A percentile compares a stretch with the other conserved stretches of the same genome.
Conservation (phyloP, 768 basidiomycete genomes). For the Pleurotus tuoliensis region DNA sequence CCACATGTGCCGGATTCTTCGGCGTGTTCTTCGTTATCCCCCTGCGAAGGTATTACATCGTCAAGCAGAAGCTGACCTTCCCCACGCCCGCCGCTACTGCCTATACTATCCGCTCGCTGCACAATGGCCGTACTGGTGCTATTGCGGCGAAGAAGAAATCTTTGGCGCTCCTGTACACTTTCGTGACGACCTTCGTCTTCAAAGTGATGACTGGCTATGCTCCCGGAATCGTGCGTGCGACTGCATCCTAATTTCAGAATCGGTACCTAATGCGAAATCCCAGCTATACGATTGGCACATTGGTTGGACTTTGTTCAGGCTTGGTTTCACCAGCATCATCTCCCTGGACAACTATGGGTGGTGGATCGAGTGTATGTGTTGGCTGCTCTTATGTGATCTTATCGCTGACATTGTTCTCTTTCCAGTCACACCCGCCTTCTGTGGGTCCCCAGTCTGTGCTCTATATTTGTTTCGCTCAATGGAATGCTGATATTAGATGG, state of each 20-base stretch:
- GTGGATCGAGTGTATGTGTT: constrained; percentile 45
- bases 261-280: not conserved
- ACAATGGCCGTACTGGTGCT: constrained; percentile 47
- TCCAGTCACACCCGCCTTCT: constrained; percentile 51
- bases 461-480: constrained; percentile 47
- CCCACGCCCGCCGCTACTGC: constrained; percentile 63
- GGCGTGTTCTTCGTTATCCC: constrained; percentile 68
- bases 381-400: not conserved
- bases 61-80: constrained; percentile 60
- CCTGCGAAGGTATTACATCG: constrained; percentile 56
- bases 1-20: constrained; percentile 52
- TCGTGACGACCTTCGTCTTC: constrained; percentile 42
- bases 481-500: constrained; percentile 20
- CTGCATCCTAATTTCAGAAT: not conserved
- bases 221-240: constrained; percentile 46
- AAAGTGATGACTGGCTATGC: constrained; percentile 56
- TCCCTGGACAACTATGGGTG: constrained; percentile 57
- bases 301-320: constrained; percentile 54
- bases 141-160: constrained; percentile 53
- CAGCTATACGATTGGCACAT: constrained; percentile 62
- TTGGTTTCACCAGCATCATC: constrained; percentile 61
- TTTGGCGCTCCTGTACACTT: constrained; percentile 42
- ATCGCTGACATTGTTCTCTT: not conserved
- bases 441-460: constrained; percentile 55
- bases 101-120: constrained; percentile 21